These are phyloP conservation scores for Cinnamomum micranthum DNA, from an alignment of 164 flowering plant species.

Conservation along the genomic window DNA sequence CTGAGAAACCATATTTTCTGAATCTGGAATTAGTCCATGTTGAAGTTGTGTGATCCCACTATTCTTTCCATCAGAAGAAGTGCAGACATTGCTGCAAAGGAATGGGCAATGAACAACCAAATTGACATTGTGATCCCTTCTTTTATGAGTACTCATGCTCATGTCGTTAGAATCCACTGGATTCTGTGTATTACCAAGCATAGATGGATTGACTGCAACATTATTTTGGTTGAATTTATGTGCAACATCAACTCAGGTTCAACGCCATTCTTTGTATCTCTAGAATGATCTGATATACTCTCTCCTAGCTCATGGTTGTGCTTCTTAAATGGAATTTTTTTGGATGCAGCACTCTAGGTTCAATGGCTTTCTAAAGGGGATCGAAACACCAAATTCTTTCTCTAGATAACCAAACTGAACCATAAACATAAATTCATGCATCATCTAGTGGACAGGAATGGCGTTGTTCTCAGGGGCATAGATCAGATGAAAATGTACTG, in stretches of 20 bases:
- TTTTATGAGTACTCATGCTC: slow-evolving; percentile 33
- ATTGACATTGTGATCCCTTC: slow-evolving; percentile 38
- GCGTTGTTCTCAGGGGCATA: too few relatives aligned
- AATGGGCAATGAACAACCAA: slow-evolving; percentile 25
- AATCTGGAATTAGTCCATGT: slow-evolving; percentile 32
- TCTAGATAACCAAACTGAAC: too few relatives aligned
- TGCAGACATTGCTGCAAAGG: slow-evolving; percentile 23
- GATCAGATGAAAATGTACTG: too few relatives aligned
- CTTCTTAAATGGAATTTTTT: slow-evolving; percentile 33
- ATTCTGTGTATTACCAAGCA: slow-evolving; percentile 43
- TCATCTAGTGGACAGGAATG: too few relatives aligned
- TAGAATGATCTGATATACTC: slow-evolving; percentile 46
- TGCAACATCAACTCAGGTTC: slow-evolving; percentile 40
- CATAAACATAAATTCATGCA: too few relatives aligned
- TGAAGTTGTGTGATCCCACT: slow-evolving; percentile 36
- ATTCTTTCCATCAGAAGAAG: slow-evolving; percentile 23
- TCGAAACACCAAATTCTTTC: too few relatives aligned
- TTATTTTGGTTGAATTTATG: slow-evolving; percentile 64
- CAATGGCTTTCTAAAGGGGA: too few relatives aligned
- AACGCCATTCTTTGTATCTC: slow-evolving; percentile 44
- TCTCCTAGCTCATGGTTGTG: slow-evolving; percentile 72
- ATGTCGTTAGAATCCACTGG: slow-evolving; percentile 37
- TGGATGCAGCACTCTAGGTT: too few relatives aligned
- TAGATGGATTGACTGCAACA: slow-evolving; percentile 30
- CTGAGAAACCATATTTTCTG: slow-evolving; percentile 18